These are phyloP conservation scores for Trichoderma gamsii DNA, from an alignment of 495 filamentous ascomycete species.

Conservation along the genomic window DNA sequence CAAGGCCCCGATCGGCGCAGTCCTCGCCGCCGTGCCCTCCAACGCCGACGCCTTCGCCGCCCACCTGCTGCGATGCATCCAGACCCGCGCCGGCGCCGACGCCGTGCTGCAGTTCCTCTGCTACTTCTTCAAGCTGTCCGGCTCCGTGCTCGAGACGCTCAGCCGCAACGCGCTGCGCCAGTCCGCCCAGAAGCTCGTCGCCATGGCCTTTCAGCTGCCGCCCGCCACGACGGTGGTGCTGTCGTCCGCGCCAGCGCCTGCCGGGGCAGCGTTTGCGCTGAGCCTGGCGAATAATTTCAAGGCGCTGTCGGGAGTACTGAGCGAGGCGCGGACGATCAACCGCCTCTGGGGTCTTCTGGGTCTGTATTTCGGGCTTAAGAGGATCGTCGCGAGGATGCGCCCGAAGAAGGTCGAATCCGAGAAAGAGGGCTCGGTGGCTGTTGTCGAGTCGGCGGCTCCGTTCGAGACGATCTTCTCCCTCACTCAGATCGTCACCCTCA, in stretches of 20 bases:
- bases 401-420: constrained; percentile 11
- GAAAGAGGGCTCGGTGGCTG: constrained; percentile 19
- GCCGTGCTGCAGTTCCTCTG: constrained; percentile 55
- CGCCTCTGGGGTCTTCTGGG: constrained; percentile 73
- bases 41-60: constrained; percentile 44
- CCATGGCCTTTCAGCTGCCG: constrained; percentile 34
- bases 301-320: constrained; percentile 47
- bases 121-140: constrained; percentile 54
- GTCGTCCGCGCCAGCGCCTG: constrained; percentile 28
- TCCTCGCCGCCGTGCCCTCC: constrained; percentile 34
- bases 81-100: constrained; percentile 56
- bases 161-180: constrained; percentile 34
- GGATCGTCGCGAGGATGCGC: constrained; percentile 17
- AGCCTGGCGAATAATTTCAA: constrained; percentile 39
- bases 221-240: constrained; percentile 33
- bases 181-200: constrained; percentile 34
- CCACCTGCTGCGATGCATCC: constrained; percentile 51
- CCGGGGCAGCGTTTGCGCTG: constrained; percentile 37
- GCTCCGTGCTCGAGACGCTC: constrained; percentile 33
- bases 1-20: constrained; percentile 24
- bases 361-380: constrained; percentile 67
- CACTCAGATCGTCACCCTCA: constrained; percentile 60
- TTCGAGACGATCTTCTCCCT: constrained; percentile 49
- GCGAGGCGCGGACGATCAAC: constrained; percentile 63
- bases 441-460: constrained; percentile 26